These are phyloP conservation scores for Wallacemonas sp. DNA, from an alignment of 208 protist genomes.

Conservation along the genomic window DNA sequence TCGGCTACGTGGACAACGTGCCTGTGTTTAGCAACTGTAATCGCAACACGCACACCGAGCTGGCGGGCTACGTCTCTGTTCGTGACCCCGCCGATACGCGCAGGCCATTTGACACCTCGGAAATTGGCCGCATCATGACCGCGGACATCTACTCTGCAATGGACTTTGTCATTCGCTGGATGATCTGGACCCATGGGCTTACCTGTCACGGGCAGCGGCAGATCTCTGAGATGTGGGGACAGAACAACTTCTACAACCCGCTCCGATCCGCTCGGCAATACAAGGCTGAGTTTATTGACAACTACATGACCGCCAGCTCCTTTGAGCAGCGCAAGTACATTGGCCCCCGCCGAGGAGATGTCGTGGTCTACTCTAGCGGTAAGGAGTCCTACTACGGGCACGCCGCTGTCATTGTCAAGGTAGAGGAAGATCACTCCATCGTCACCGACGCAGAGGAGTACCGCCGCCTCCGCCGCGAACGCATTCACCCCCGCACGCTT, in stretches of 20 bases:
- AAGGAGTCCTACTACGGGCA: constrained; percentile 25
- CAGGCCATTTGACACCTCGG: constrained; percentile 31
- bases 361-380: constrained; percentile 36
- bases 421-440: constrained; percentile 50
- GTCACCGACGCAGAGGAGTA: constrained; percentile 38
- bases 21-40: constrained; percentile 77
- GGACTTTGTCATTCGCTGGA: constrained; percentile 56
- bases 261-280: constrained; percentile 24
- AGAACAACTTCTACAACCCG: constrained; percentile 49
- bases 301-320: constrained; percentile 31
- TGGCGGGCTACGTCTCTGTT: constrained; percentile 33
- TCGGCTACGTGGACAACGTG: constrained; percentile 52
- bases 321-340: constrained; percentile 46
- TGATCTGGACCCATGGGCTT: constrained; percentile 42
- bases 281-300: constrained; percentile 40
- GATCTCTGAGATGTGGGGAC: constrained; percentile 31
- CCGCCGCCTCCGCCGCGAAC: constrained; percentile 26
- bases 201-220: constrained; percentile 22
- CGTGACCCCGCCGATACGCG: constrained; percentile 41
- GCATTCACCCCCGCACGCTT: constrained; percentile 48
- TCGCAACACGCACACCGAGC: constrained; percentile 22
- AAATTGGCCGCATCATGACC: constrained; percentile 34
- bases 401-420: constrained; percentile 55
- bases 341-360: constrained; percentile 40
- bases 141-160: constrained; percentile 34